phyloP scores from a whole-genome alignment of 2,329 filamentous ascomycete species.

The Beauveria australis region DNA sequence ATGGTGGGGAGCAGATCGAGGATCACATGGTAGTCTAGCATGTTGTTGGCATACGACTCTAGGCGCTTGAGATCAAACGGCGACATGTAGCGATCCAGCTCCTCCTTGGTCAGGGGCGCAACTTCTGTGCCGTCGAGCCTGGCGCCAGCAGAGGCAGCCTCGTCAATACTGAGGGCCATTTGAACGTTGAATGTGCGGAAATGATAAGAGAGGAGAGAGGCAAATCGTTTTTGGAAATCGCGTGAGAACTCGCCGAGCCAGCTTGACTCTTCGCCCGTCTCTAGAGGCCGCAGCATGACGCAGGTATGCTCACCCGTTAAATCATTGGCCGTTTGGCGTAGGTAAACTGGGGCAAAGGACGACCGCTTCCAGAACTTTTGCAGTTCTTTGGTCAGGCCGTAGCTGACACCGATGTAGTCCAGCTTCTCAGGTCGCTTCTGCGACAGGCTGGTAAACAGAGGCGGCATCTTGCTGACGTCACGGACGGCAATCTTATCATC shows the following conservation, averaged over 20 bases:
- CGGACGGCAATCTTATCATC: slow-evolving; percentile 85
- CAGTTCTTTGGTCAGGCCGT: slow-evolving; percentile 76
- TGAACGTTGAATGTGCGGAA: slow-evolving; percentile 76
- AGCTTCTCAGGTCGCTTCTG: slow-evolving; percentile 73
- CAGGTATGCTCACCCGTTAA: slow-evolving; percentile 96
- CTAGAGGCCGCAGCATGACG: slow-evolving; percentile 85
- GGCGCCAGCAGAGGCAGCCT: slow-evolving; percentile 69
- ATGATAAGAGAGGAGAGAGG: slow-evolving; percentile 82
- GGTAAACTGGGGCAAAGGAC: slow-evolving; percentile 79
- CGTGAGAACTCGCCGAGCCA: slow-evolving; percentile 89
- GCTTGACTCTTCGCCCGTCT: slow-evolving; percentile 56
- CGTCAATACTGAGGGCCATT: slow-evolving; percentile 78
- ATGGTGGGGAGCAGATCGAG: slow-evolving; percentile 83
- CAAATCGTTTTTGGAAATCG: slow-evolving; percentile 92
- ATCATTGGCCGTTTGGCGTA: slow-evolving; percentile 92
- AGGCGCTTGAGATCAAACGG: slow-evolving; percentile 93
- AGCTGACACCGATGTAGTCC: slow-evolving; percentile 93
- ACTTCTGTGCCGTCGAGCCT: slow-evolving; percentile 48
- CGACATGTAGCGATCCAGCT: slow-evolving; percentile 70
- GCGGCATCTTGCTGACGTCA: slow-evolving; percentile 86
- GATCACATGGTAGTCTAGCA: slow-evolving; percentile 96
- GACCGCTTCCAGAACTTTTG: slow-evolving; percentile 97
- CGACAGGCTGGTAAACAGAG: slow-evolving; percentile 79
- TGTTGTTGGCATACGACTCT: slow-evolving; percentile 91
- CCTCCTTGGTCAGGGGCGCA: slow-evolving; percentile 57